A percentile compares a stretch with the other conserved stretches of the same genome.
phyloP scores from a whole-genome alignment of 116 monocot species.

The Zostera marina region DNA sequence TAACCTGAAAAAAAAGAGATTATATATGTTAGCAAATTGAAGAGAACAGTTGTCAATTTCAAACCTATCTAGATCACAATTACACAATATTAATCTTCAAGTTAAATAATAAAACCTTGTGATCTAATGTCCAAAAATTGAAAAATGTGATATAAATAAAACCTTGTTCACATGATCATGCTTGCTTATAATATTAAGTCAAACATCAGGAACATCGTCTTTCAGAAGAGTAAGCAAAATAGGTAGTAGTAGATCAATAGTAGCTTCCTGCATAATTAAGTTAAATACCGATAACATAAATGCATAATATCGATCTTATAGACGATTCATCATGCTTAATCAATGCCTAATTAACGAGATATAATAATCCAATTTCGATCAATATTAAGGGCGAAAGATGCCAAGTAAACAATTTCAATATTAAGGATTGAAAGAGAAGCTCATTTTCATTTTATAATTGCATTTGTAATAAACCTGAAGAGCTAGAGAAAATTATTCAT shows the following conservation, averaged over 20 bases:
- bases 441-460: no score
- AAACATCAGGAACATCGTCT: conserved; percentile 22
- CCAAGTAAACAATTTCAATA: no score
- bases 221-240: conserved; percentile 20
- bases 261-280: conserved; percentile 16
- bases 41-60: no score
- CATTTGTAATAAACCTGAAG: no score
- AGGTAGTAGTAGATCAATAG: conserved; percentile 19
- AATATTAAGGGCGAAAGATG: no score
- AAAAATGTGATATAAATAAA: neutral
- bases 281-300: no score
- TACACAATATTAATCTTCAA: no score
- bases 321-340: neutral
- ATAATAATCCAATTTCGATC: no score
- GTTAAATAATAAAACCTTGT: neutral
- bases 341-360: no score
- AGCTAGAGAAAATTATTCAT: no score
- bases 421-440: no score
- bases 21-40: neutral
- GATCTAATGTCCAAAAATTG: neutral
- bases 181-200: conserved; percentile 21
- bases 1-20: conserved; percentile 59
- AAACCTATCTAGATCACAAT: no score
- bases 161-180: conserved; percentile 26
- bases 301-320: neutral